These are phyloP conservation scores for Mycena epipterygia DNA, from an alignment of 768 basidiomycete species.

Conservation along the genomic window DNA sequence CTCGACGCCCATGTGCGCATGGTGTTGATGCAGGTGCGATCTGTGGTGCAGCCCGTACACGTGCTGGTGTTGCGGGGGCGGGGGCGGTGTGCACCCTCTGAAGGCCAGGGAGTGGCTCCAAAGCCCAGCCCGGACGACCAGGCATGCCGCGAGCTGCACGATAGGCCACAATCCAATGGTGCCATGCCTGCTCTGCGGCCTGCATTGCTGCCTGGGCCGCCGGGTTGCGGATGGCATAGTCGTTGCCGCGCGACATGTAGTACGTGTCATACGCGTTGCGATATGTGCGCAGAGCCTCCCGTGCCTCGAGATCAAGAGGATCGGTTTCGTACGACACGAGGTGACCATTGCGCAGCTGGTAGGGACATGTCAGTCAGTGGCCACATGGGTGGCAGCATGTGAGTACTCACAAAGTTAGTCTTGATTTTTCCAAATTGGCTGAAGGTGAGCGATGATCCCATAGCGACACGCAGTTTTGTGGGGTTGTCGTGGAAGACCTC, in stretches of 20 bases:
- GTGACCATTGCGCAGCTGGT: neutral
- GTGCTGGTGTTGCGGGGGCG: neutral
- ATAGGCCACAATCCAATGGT: constrained; percentile 2
- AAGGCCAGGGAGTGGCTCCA: constrained; percentile 20
- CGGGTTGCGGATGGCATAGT: neutral
- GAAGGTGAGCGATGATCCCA: neutral
- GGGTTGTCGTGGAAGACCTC: neutral
- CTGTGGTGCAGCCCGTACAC: neutral
- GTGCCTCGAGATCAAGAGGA: neutral
- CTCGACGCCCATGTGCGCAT: neutral
- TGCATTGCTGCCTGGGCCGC: neutral
- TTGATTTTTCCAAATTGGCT: neutral
- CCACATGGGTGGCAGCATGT: neutral
- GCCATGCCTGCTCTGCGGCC: constrained; percentile 18
- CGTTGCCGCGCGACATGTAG: constrained; percentile 6
- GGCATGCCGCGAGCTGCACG: constrained; percentile 1
- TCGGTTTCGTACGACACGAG: neutral
- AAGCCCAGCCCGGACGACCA: constrained; percentile 14
- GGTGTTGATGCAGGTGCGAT: too few species aligned
- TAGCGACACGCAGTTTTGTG: neutral
- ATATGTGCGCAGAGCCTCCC: neutral
- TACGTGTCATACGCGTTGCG: neutral
- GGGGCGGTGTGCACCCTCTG: neutral
- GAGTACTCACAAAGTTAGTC: neutral
- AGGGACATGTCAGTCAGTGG: neutral